Percentiles rank a stretch among this genome's conserved stretches.
Evolutionary conservation across 345 rosid species (phyloP).

Genomic region (Eutrema heterophyllum): DNA sequence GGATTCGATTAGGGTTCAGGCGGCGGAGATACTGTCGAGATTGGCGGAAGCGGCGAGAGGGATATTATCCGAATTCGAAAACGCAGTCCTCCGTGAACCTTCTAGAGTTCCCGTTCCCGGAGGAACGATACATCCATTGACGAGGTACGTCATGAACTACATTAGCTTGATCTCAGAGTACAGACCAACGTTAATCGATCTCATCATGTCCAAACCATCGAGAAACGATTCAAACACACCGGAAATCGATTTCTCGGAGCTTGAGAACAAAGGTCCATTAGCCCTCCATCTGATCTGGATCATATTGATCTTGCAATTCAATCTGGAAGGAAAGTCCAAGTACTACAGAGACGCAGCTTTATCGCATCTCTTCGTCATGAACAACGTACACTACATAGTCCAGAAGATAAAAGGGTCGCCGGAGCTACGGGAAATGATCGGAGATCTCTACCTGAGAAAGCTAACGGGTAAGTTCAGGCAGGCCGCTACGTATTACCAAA

Average conservation of each 20-base stretch:
- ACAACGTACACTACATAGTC: conserved; percentile 85
- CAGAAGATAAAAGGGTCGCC: conserved; percentile 80
- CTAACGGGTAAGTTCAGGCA: conserved; percentile 76
- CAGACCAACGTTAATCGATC: conserved; percentile 68
- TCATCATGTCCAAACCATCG: conserved; percentile 89
- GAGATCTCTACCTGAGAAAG: conserved; percentile 79
- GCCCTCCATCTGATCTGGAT: conserved; percentile 91
- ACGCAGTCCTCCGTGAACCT: conserved; percentile 77
- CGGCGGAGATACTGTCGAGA: conserved; percentile 87
- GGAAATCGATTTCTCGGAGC: conserved; percentile 71
- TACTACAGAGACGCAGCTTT: conserved; percentile 69
- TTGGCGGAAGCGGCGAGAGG: conserved; percentile 93
- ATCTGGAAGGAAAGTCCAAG: conserved; percentile 82
- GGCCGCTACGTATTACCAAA: conserved; percentile 81
- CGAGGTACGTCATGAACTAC: conserved; percentile 97
- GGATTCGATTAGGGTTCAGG: conserved; percentile 75
- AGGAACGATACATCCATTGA: conserved; percentile 92
- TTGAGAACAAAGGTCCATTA: conserved; percentile 68
- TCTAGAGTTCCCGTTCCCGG: conserved; percentile 81
- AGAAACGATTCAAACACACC: conserved; percentile 72
- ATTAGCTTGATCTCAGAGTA: conserved; percentile 94
- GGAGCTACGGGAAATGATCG: conserved; percentile 88
- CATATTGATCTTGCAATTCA: conserved; percentile 74
- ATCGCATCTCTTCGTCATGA: conserved; percentile 83
- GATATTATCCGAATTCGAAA: conserved; percentile 86